Conservation (phyloP, 495 filamentous ascomycete species). For the Neurospora sp. region DNA sequence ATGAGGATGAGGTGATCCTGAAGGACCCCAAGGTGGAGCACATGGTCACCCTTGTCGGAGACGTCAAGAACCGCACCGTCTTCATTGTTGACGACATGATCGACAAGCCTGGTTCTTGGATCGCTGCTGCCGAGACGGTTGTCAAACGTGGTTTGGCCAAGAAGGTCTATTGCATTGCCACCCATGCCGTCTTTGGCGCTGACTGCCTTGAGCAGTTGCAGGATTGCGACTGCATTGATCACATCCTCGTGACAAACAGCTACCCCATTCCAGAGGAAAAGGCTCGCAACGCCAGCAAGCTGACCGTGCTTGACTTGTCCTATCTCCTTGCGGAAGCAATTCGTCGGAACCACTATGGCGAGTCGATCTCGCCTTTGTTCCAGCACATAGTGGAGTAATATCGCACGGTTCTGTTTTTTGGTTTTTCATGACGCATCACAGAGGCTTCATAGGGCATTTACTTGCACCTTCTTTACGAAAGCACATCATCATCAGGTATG, state of each 20-base stretch:
- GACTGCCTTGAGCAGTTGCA: constrained; percentile 87
- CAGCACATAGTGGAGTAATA: constrained; percentile 53
- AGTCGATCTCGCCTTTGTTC: constrained; percentile 80
- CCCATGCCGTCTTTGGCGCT: constrained; percentile 85
- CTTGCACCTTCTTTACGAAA: neutral
- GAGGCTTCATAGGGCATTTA: constrained; percentile 1
- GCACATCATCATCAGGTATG: constrained; percentile 2
- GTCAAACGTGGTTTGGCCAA: constrained; percentile 85
- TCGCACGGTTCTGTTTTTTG: constrained; percentile 7
- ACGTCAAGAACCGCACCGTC: constrained; percentile 75
- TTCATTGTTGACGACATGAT: constrained; percentile 99
- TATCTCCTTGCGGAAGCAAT: constrained; percentile 86
- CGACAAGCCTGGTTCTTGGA: constrained; percentile 93
- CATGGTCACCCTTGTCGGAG: constrained; percentile 91
- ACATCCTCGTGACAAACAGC: constrained; percentile 92
- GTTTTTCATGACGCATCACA: constrained; percentile 2
- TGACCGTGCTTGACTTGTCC: constrained; percentile 81
- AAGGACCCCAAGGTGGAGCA: constrained; percentile 69
- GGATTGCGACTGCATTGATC: constrained; percentile 80
- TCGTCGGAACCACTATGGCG: constrained; percentile 84
- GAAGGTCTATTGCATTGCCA: constrained; percentile 95
- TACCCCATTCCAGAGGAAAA: constrained; percentile 77
- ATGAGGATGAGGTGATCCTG: constrained; percentile 79
- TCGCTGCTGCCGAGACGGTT: constrained; percentile 95
- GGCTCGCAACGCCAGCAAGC: constrained; percentile 61